Conservation (phyloP, 75 land plant species). For the Picea sitchensis region DNA sequence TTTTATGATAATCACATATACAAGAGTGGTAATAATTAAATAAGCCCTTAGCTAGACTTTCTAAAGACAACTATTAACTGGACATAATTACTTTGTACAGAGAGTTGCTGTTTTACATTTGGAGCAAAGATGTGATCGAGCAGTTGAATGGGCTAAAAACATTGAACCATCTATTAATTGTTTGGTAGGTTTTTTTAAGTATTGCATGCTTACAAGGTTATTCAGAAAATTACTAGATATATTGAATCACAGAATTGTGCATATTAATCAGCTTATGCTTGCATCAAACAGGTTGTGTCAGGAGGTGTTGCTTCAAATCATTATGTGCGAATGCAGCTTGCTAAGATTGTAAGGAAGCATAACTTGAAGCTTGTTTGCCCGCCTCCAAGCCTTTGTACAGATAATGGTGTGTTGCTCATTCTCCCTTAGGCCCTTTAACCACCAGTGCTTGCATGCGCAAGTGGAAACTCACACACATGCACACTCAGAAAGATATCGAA, state of each 20-base stretch:
- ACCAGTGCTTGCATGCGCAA: background rate
- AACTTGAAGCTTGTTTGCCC: constrained; percentile 78
- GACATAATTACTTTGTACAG: constrained; percentile 36
- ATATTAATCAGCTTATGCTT: background rate
- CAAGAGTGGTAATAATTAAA: background rate
- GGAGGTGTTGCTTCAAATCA: constrained; percentile 99
- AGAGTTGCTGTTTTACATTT: constrained; percentile 91
- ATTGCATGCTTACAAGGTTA: constrained; percentile 2
- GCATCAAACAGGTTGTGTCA: constrained; percentile 70
- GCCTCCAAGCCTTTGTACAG: constrained; percentile 97
- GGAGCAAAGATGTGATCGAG: constrained; percentile 91
- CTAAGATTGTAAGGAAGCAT: constrained; percentile 49
- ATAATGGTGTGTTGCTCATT: constrained; percentile 65
- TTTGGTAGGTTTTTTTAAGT: constrained; percentile 39
- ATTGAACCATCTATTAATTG: constrained; percentile 76
- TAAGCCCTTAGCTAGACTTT: background rate
- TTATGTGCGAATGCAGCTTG: constrained; percentile 70
- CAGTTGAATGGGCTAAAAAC: constrained; percentile 86
- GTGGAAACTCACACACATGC: background rate
- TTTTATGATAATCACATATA: background rate
- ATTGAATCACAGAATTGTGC: background rate
- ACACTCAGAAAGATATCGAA: background rate
- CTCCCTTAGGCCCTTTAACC: background rate
- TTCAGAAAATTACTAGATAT: background rate
- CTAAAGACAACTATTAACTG: background rate